These are phyloP conservation scores for Buxus sempervirens DNA, from an alignment of 164 flowering plant genomes.

Conservation along the genomic window DNA sequence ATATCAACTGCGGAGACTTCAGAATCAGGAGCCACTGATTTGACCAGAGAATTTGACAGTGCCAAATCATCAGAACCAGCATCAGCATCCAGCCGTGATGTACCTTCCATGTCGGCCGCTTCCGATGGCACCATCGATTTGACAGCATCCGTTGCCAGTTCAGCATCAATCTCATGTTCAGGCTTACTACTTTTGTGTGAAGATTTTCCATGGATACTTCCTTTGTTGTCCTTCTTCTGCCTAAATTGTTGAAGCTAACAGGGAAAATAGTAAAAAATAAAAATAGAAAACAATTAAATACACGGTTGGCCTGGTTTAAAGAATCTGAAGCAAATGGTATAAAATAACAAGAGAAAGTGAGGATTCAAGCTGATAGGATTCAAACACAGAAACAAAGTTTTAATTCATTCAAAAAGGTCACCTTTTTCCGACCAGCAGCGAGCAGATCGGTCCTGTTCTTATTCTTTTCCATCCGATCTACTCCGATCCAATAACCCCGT, in stretches of 20 bases:
- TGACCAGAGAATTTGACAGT: constrained; percentile 19
- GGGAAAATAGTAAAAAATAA: constrained; percentile 1
- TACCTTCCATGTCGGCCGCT: constrained; percentile 21
- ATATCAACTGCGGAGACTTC: constrained; percentile 11
- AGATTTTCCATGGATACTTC: constrained; percentile 51
- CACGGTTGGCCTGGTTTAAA: not conserved
- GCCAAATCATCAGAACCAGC: constrained; percentile 16
- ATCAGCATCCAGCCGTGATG: constrained; percentile 18
- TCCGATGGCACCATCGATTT: constrained; percentile 10
- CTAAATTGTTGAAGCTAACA: constrained; percentile 86
- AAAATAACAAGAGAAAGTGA: not conserved
- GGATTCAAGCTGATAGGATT: not conserved
- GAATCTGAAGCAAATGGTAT: not conserved
- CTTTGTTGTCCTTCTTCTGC: constrained; percentile 75
- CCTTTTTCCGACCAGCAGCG: constrained; percentile 92
- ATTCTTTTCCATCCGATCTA: constrained; percentile 74
- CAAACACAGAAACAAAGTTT: not conserved
- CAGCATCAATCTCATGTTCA: constrained; percentile 35
- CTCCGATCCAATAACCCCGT: constrained; percentile 15
- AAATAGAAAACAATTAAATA: not conserved
- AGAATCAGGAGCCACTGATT: constrained; percentile 20
- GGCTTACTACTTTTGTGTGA: constrained; percentile 46
- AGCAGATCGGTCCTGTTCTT: constrained; percentile 77
- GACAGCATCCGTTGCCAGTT: constrained; percentile 13
- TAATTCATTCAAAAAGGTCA: constrained; percentile 14